A percentile compares a stretch with the other conserved stretches of the same genome.
These are phyloP conservation scores for Mytilinidion resinicola DNA, from an alignment of 495 filamentous ascomycete genomes.

Conservation along the genomic window DNA sequence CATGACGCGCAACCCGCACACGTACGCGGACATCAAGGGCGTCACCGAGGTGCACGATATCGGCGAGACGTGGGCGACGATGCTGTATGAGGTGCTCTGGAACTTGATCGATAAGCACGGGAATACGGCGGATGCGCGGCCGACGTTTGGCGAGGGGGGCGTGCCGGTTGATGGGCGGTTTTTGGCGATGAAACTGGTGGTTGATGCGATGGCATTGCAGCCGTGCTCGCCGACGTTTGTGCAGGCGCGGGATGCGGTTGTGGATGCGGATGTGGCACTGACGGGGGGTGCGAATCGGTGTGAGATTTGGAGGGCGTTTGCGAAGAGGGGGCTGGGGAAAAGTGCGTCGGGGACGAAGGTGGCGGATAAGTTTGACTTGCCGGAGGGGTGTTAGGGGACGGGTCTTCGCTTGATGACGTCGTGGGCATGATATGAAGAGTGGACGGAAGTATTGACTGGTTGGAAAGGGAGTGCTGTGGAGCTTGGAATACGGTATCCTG, in stretches of 20 bases:
- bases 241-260: constrained; percentile 45
- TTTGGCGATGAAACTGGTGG: constrained; percentile 46
- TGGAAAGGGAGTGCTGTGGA: neutral
- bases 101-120: constrained; percentile 49
- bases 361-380: constrained; percentile 26
- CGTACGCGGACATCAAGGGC: constrained; percentile 40
- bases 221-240: constrained; percentile 49
- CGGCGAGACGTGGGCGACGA: constrained; percentile 48
- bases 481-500: too few species aligned
- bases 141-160: constrained; percentile 39
- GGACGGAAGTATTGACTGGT: too few species aligned
- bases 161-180: constrained; percentile 48
- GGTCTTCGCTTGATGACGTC: too few species aligned
- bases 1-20: constrained; percentile 41
- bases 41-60: constrained; percentile 41
- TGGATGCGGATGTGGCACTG: constrained; percentile 47
- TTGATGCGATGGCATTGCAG: constrained; percentile 51
- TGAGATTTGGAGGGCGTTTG: constrained; percentile 49
- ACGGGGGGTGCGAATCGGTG: constrained; percentile 47
- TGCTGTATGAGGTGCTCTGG: constrained; percentile 49
- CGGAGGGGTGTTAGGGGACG: constrained; percentile 13
- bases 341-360: constrained; percentile 30
- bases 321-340: constrained; percentile 45
- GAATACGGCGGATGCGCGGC: constrained; percentile 40
- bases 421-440: too few species aligned